Conservation (phyloP, 2,329 filamentous ascomycete genomes). For the Zasmidium angulare region DNA sequence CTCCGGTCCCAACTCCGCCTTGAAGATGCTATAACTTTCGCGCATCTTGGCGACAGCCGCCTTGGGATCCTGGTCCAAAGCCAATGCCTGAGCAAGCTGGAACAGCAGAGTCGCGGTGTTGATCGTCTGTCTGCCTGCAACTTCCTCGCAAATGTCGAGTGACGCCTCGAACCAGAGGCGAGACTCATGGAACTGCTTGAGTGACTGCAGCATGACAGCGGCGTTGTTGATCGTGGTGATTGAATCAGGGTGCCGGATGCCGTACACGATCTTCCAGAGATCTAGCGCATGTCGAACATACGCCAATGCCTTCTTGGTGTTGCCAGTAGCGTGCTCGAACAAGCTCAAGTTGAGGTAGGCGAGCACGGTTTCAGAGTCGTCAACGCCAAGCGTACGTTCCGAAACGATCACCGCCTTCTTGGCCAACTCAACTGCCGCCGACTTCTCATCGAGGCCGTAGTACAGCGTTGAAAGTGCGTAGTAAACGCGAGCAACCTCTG, state of each 20-base stretch:
- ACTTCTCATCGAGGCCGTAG: conserved; percentile 97
- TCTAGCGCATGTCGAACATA: conserved; percentile 92
- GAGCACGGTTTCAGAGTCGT: conserved; percentile 89
- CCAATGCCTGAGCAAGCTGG: conserved; percentile 93
- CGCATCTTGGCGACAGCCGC: conserved; percentile 90
- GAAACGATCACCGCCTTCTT: conserved; percentile 96
- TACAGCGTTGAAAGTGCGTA: conserved; percentile 94
- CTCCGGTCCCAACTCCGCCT: conserved; percentile 77
- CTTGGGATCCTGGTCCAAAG: conserved; percentile 93
- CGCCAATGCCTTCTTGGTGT: conserved; percentile 80
- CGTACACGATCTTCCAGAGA: conserved; percentile 97
- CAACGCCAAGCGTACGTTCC: conserved; percentile 88
- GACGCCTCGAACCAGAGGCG: conserved; percentile 96
- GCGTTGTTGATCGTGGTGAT: conserved; percentile 99
- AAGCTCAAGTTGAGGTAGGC: conserved; percentile 94
- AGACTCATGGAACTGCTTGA: conserved; percentile 93
- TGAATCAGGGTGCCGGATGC: conserved; percentile 87
- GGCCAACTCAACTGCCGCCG: conserved; percentile 88
- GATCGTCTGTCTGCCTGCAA: conserved; percentile 86
- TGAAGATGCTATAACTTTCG: conserved; percentile 95
- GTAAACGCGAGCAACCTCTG: conserved; percentile 93
- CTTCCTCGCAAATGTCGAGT: conserved; percentile 80
- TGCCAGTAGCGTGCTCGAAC: conserved; percentile 88
- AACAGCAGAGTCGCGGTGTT: conserved; percentile 94
- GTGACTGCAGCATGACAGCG: conserved; percentile 94